These are phyloP conservation scores for Mollisiaceae sp. DNA, from an alignment of 2,329 filamentous ascomycete species.

Conservation along the genomic window DNA sequence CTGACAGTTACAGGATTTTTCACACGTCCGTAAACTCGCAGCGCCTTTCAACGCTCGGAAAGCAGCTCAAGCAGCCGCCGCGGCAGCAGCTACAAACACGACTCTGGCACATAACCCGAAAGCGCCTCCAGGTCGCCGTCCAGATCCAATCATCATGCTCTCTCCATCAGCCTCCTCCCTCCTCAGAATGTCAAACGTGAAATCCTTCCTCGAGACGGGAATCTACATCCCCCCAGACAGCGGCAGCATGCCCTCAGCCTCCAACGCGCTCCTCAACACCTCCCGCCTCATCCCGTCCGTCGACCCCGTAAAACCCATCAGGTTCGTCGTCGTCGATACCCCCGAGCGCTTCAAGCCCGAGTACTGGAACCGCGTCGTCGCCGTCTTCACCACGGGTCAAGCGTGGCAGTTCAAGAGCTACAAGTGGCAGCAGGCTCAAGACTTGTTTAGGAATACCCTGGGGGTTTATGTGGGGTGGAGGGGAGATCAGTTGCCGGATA, in stretches of 20 bases:
- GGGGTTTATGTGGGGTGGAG: constrained; percentile 93
- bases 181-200: constrained; percentile 93
- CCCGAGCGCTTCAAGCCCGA: constrained; percentile 96
- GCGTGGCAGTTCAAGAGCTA: constrained; percentile 99
- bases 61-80: constrained; percentile 46
- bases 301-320: constrained; percentile 73
- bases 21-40: constrained; percentile 86
- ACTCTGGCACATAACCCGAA: constrained; percentile 61
- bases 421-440: constrained; percentile 88
- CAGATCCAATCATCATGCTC: constrained; percentile 92
- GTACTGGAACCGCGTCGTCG: constrained; percentile 95
- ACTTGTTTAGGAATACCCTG: constrained; percentile 86
- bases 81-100: constrained; percentile 47
- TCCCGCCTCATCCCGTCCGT: constrained; percentile 76
- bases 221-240: constrained; percentile 78
- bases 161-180: constrained; percentile 95
- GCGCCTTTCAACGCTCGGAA: constrained; percentile 74
- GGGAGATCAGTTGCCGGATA: constrained; percentile 78
- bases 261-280: constrained; percentile 84
- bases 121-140: constrained; percentile 51
- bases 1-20: constrained; percentile 76
- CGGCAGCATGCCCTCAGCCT: constrained; percentile 62
- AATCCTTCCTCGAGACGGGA: constrained; percentile 87
- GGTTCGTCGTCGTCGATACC: constrained; percentile 94
- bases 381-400: constrained; percentile 96